Evolutionary conservation across 352 stramenopile species (phyloP), one percentile per base, ranked within the genome.

Genomic region (Peronospora farinosa): DNA sequence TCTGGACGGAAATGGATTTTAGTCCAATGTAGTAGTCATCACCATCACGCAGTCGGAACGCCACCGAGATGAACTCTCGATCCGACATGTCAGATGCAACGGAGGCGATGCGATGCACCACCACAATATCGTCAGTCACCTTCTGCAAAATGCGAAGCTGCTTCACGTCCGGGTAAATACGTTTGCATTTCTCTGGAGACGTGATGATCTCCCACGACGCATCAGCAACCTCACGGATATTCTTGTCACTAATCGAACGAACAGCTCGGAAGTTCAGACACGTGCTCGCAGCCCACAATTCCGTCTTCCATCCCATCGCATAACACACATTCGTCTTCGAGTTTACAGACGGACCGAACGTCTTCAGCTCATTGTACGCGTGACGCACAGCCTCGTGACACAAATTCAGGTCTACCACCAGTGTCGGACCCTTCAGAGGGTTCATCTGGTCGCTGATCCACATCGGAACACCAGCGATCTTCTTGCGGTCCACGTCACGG

Each of bases 241-340:
- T 87, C 51, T 78, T 78, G 51, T 88, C 58, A 17, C 42, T 59
- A 12, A 72, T 88, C 0, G 76, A 74, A 11, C 79, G 74, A 17
- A 84, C 58, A 0, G 77, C 79, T 16, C 73, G 75, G 54, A 88
- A 90, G 54, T 76, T 88, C 15, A 90, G 41, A n/a, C 79, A 86
- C 38, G 77, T 90, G 37, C 62, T 74, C 7, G 74, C 80, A 45
- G 76, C 77, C 81, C 81, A 92, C 41, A 92, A 47, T 65, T 92
- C 78, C 36, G 77, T 86, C 62, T 84, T 86, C 81, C 81, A 92
- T 10, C 81, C 81, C 78, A 92, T 92, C 25, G 81, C 78, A 48
- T 87, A 87, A 44, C 77, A 90, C 32, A 92, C 72, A 52, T 89
- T 92, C 40, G 81, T 92, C 65, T 88, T 88, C 27, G 76, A 83